These are phyloP conservation scores for Naganishia liquefaciens DNA, from an alignment of 1,284 basidiomycete species.

Conservation along the genomic window DNA sequence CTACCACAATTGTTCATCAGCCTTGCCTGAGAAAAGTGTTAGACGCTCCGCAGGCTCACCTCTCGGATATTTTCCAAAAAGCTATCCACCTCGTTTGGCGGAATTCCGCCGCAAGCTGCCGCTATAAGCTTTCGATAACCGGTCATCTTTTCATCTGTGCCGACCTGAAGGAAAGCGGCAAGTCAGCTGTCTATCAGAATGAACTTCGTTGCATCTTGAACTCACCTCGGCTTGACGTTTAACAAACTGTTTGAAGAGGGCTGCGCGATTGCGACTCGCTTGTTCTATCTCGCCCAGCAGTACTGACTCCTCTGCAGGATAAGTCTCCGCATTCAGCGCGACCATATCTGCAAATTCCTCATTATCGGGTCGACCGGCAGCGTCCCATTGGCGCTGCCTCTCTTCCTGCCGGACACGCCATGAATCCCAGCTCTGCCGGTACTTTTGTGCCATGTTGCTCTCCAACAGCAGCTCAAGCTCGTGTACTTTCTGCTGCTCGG, in stretches of 20 bases:
- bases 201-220: conserved; percentile 15
- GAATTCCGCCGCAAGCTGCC: conserved; percentile 84
- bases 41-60: conserved; percentile 56
- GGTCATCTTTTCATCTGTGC: conserved; percentile 80
- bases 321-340: conserved; percentile 52
- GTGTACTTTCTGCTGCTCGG: conserved; percentile 63
- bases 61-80: conserved; percentile 79
- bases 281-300: conserved; percentile 67
- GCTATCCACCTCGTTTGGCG: conserved; percentile 77
- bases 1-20: neutral
- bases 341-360: conserved; percentile 49
- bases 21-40: neutral
- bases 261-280: conserved; percentile 64
- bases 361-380: conserved; percentile 38
- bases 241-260: conserved; percentile 71
- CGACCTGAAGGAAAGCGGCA: conserved; percentile 49
- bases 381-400: conserved; percentile 61
- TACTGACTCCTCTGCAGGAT: conserved; percentile 63
- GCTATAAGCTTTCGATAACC: conserved; percentile 84
- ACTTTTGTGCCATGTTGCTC: conserved; percentile 74
- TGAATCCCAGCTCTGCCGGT: conserved; percentile 83
- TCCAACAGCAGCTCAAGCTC: conserved; percentile 68
- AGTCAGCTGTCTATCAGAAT: conserved; percentile 15
- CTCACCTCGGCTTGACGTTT: conserved; percentile 76
- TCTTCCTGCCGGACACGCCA: conserved; percentile 84